A percentile compares a stretch with the other conserved stretches of the same genome.
These are phyloP conservation scores for Phytophthora tubulina DNA, from an alignment of 352 stramenopile species.

Conservation along the genomic window DNA sequence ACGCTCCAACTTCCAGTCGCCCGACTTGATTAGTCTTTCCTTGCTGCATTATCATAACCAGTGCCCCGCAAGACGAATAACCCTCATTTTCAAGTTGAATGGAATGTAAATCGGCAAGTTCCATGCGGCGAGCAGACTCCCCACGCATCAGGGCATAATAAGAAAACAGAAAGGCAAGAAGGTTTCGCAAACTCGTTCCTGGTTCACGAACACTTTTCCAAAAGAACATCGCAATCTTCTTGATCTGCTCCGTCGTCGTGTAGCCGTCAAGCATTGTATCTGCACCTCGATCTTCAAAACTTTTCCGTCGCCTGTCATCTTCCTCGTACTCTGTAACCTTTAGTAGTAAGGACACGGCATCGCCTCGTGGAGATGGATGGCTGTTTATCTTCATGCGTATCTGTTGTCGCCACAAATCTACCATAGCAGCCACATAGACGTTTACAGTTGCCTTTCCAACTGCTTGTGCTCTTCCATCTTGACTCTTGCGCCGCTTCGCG, in stretches of 20 bases:
- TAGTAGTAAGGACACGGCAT: background rate
- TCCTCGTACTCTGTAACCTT: constrained; percentile 12
- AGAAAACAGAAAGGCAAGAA: constrained; percentile 8
- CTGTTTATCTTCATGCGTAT: background rate
- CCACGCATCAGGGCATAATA: no score
- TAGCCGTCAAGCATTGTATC: background rate
- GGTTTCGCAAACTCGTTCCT: constrained; percentile 7
- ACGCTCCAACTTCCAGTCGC: constrained; percentile 7
- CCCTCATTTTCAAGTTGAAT: no score
- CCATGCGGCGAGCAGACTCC: no score
- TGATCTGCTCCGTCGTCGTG: background rate
- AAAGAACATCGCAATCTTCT: constrained; percentile 10
- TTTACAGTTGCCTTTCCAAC: constrained; percentile 5
- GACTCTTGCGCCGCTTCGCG: background rate
- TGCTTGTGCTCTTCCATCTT: no score
- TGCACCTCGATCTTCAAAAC: constrained; percentile 1
- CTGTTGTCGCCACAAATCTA: constrained; percentile 6
- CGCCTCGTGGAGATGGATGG: background rate
- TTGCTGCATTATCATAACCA: constrained; percentile 22
- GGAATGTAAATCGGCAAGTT: no score
- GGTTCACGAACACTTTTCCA: background rate
- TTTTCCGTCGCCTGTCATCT: constrained; percentile 1
- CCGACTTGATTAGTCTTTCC: constrained; percentile 29
- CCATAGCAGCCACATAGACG: background rate
- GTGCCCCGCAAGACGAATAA: background rate